Base-by-base conservation (phyloP, 2,329 filamentous ascomycete genomes). In the Hymenoscyphus repandus region DNA sequence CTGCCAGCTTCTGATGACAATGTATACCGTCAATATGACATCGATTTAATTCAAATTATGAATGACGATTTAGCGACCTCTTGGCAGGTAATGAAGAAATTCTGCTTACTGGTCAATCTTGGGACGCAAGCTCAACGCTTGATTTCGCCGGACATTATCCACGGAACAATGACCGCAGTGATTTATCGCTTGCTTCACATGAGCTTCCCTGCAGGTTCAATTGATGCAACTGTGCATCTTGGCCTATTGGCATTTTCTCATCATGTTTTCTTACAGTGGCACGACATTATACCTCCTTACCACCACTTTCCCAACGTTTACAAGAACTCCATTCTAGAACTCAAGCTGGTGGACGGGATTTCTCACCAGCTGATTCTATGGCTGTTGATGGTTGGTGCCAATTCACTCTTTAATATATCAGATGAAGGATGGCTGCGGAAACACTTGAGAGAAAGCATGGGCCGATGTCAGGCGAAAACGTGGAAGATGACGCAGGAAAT, bases 231-330 rank as follows among this genome's bases (percentile, higher is more conserved):
- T 1, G 55, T 74, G 10, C 68, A 70, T 2, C 62, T 70, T 7
- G 69, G 70, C 13, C 59, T 74, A 0, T 53, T 74, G 1, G 64
- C 64, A 13, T 72, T 70, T 45, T 62, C 63, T 4, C 64, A 60
- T n/a, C 61, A 63, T 48, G 51, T 70, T n/a, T 74, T 74, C 53
- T 58, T 74, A 6, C 68, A 68, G 31, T 71, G 68, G 68, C 37
- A 49, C 27, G 27, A 53, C 18, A n/a, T 59, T 1, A 49, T 45
- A 9, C 34, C 51, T 10, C 37, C 53, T 7, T 58, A 63, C 47
- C 15, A 36, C 27, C 50, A 58, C 17, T 56, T 66, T 36, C 15
- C 50, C 40, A 22, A 36, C 17, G 31, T 30, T 12, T 58, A 52
- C 31, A 52, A 49, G 45, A 50, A 46, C 7, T 57, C 49, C 47